phyloP scores from a whole-genome alignment of 2,329 filamentous ascomycete genomes.

The Cladosporium sp. region DNA sequence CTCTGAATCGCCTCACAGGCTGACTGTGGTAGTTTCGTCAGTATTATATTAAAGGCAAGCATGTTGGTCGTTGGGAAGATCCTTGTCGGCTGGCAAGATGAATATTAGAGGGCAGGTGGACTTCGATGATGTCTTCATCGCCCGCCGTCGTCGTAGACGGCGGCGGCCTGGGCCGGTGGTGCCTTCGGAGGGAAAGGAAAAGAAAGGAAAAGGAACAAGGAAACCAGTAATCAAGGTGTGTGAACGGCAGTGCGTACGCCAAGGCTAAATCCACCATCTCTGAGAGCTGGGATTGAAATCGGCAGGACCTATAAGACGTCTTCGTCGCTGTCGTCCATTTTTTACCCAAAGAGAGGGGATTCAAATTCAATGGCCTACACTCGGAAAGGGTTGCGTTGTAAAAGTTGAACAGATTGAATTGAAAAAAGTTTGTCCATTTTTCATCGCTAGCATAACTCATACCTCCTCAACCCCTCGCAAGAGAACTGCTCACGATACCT shows the following conservation, averaged over 20 bases:
- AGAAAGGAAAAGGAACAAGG: background rate
- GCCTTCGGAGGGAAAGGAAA: background rate
- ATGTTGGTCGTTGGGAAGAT: background rate
- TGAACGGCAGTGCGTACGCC: too few relatives aligned
- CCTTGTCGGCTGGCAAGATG: too few relatives aligned
- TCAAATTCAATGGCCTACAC: background rate
- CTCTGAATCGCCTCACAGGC: background rate
- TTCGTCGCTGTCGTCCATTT: background rate
- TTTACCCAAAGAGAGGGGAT: background rate
- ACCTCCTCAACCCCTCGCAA: background rate
- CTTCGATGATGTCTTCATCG: background rate
- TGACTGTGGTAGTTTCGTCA: background rate
- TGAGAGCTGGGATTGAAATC: too few relatives aligned
- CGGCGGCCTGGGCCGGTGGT: background rate
- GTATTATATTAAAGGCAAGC: background rate
- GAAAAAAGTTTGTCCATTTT: background rate
- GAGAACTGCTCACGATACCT: conserved; percentile 9
- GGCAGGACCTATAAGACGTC: too few relatives aligned
- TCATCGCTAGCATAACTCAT: conserved; percentile 19
- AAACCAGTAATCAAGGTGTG: too few relatives aligned
- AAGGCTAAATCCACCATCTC: too few relatives aligned
- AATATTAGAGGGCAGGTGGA: too few relatives aligned
- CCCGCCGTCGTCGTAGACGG: background rate
- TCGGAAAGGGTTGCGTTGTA: background rate
- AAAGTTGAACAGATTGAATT: background rate